Base-by-base conservation (phyloP, 805 yeast genomes). In the Candida xiaguanensis region DNA sequence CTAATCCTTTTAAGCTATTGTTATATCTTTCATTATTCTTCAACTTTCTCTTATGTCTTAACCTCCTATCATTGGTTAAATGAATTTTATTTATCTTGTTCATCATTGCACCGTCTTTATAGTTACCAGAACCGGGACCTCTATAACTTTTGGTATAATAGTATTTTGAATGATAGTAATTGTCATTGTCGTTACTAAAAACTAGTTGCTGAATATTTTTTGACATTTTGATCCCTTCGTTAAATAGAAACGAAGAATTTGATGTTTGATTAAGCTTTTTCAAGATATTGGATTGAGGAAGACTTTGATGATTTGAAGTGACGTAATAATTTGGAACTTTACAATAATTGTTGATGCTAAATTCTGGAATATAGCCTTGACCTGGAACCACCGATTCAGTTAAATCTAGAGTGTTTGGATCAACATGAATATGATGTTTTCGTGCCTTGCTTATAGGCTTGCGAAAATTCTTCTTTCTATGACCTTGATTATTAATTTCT, bases 91-190 rank as follows among this genome's bases (percentile, higher is more conserved):
- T 68, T 44, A 68, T 63, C 31, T 62, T 53, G 44, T 63, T 67
- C 43, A 65, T 60, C 29, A 68, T 46, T 2, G 71, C 62, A 1
- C 70, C 71, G 47, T 68, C 74, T 44, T 68, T 68, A 46, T 65
- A 68, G 42, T 67, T 68, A 2, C 74, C 74, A 31, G 67, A 61
- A 2, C 74, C 74, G 2, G 72, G 73, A 1, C 74, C 74, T 33
- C 73, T 54, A 40, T 65, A 66, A 24, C 61, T 56, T 43, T 65
- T 65, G 16, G 61, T 56, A 44, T 67, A 68, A 46, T 56, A 67
- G 47, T 68, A 68, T 44, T 63, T 67, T 28, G 63, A 53, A 34
- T 57, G 55, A 40, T 59, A 59, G 44, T 52, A 52, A 17, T 56
- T 54, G 36, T 67, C 72, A 42, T 53, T 59, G 39, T 67, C 71